Evolutionary conservation across 2,329 filamentous ascomycete genomes (phyloP).

Genomic region (Colletotrichum phormii): DNA sequence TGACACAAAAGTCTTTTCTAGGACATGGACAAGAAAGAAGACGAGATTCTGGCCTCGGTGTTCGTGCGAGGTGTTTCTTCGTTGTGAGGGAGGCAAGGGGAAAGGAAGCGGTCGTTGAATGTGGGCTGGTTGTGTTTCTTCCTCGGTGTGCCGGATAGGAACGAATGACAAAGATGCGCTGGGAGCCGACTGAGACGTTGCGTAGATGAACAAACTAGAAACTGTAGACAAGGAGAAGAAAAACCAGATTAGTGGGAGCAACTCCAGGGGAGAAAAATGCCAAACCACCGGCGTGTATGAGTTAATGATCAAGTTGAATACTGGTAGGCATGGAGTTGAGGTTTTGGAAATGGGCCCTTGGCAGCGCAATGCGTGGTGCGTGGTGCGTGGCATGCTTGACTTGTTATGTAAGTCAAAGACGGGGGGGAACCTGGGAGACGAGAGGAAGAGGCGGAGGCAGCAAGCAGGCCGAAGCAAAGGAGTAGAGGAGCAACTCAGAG

Average conservation of each 20-base stretch:
- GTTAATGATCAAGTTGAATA: slow-evolving; percentile 31
- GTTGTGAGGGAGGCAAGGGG: neutral
- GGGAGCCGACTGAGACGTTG: neutral
- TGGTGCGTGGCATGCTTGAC: slow-evolving; percentile 37
- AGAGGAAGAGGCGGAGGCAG: slow-evolving; percentile 23
- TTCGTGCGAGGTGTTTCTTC: neutral
- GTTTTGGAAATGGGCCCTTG: slow-evolving; percentile 28
- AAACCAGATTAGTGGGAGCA: slow-evolving; percentile 6
- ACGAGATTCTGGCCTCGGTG: neutral
- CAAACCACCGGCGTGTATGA: slow-evolving; percentile 23
- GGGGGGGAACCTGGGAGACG: slow-evolving; percentile 34
- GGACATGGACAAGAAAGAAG: neutral
- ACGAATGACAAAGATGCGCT: slow-evolving; percentile 2
- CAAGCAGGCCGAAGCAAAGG: neutral
- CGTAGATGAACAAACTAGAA: slow-evolving; percentile 11
- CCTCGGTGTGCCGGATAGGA: neutral
- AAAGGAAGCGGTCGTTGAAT: neutral
- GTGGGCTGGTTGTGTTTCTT: neutral
- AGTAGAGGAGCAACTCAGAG: neutral
- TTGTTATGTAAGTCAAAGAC: slow-evolving; percentile 37
- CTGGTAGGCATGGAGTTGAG: slow-evolving; percentile 35
- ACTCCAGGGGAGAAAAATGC: neutral
- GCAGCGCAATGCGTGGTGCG: slow-evolving; percentile 34
- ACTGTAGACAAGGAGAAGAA: slow-evolving; percentile 18
- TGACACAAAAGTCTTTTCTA: neutral